These are phyloP conservation scores for Chlorella vulgaris DNA, from an alignment of 139 green algal species.

Conservation along the genomic window DNA sequence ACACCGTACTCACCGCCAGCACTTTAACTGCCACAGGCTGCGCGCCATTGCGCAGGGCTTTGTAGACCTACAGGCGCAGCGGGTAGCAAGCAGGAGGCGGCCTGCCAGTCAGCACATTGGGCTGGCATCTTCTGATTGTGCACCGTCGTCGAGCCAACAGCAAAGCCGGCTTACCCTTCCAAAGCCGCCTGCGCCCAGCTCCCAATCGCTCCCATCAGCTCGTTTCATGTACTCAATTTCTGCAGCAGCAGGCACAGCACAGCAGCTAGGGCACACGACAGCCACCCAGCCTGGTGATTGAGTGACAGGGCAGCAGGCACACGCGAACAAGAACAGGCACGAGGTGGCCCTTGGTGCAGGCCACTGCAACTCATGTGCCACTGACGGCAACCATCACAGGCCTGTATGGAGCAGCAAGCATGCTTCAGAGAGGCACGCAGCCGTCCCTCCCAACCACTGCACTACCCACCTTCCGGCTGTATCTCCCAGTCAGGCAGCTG, in stretches of 20 bases:
- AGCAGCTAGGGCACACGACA: not conserved
- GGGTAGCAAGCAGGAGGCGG: not conserved
- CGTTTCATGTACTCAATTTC: conserved; percentile 42
- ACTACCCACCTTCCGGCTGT: conserved; percentile 4
- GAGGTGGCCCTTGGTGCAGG: not conserved
- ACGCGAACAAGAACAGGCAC: no score
- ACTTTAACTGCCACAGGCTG: conserved; percentile 46
- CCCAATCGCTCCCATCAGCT: conserved; percentile 41
- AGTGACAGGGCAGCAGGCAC: no score
- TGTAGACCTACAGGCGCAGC: conserved; percentile 43
- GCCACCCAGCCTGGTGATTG: no score
- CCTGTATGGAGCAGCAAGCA: not conserved
- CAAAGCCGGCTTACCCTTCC: no score
- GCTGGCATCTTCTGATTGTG: no score
- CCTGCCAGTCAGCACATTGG: not conserved
- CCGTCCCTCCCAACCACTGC: no score
- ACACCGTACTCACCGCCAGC: conserved; percentile 25
- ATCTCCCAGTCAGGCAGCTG: conserved; percentile 30
- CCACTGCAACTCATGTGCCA: not conserved
- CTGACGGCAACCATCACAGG: not conserved
- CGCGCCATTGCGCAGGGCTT: conserved; percentile 48
- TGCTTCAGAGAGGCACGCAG: no score
- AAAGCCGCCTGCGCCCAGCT: conserved; percentile 51
- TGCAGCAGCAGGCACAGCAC: conserved; percentile 12
- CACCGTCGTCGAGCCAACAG: no score